Base-by-base conservation (phyloP, 257 asterid genomes). In the Solanum chiquidenum region DNA sequence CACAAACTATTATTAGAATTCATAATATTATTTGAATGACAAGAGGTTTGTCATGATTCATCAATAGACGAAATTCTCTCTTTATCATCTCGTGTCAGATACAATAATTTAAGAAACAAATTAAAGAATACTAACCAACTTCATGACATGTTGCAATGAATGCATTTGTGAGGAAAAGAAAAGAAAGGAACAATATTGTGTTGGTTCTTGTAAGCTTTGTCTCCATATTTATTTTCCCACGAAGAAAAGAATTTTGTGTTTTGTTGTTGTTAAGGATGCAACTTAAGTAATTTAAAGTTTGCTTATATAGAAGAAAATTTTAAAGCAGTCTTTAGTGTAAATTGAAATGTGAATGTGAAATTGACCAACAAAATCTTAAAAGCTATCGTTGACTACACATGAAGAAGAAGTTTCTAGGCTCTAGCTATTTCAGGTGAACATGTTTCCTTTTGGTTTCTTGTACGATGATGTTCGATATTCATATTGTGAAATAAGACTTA, bases 81-180 rank as follows among this genome's bases (percentile, higher is more conserved):
- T 42, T 42, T 42, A 42, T 46, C 55, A 55, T 55, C 64, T 55
- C 64, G 20, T 49, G 20, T 16, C 20, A 49, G 20, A 49, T 49
- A 49, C 20, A 49, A 49, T 21, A 55, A 64, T 31, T 14, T 71
- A 14, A 35, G 16, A 73, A 4, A 73, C 46, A 73, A 44, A 34
- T 25, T 20, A 35, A 23, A 33, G 82, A 55, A 20, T 16, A 55
- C 49, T 33, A 83, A 90, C 95, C 98, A 62, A 93, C 92, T 93
- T 94, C 94, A 44, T 94, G 92, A 66, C 93, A 93, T 86, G 31
- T 84, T 37, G 90, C 42, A 23, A 84, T 64, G 34, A 77, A 86
- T 86, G 93, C 88, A 27, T 68, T 49, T 40, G 89, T 85, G 77
- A 86, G 38, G 27, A 90, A 55, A n/a, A 90, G n/a, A 23, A 94